Percentiles rank a stretch among this genome's conserved stretches.
Evolutionary conservation across 495 filamentous ascomycete genomes (phyloP).

Genomic region (Jackrogersella multiformis): DNA sequence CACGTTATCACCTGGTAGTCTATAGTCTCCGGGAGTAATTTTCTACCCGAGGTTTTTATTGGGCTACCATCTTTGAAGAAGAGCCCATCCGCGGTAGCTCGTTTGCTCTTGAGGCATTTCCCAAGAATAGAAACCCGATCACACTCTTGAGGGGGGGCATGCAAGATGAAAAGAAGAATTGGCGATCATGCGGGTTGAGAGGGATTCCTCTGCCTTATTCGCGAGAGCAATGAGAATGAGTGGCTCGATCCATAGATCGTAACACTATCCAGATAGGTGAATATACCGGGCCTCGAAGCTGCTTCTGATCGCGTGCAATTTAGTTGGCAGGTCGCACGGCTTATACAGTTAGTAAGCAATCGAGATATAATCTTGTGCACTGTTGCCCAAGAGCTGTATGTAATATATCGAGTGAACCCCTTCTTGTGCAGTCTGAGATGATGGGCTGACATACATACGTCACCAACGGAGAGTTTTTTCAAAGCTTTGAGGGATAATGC

Average conservation of each 20-base stretch:
- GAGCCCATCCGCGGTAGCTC: neutral
- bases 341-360: neutral
- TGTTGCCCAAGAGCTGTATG: neutral
- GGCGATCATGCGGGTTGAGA: neutral
- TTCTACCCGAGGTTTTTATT: constrained; percentile 12
- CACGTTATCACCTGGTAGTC: neutral
- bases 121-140: constrained; percentile 22
- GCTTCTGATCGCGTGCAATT: neutral
- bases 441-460: constrained; percentile 9
- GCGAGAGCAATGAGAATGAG: neutral
- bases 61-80: neutral
- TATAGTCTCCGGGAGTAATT: constrained; percentile 1
- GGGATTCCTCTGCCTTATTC: neutral
- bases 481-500: neutral
- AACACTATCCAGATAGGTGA: neutral
- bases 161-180: constrained; percentile 4
- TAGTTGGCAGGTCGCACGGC: neutral
- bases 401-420: constrained; percentile 10
- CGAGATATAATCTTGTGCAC: neutral
- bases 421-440: neutral
- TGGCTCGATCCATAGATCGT: constrained; percentile 9
- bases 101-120: constrained; percentile 29
- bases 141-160: neutral
- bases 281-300: neutral
- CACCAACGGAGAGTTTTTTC: neutral